phyloP scores from a whole-genome alignment of 805 yeast genomes.

The Lipomyces mesembrius region DNA sequence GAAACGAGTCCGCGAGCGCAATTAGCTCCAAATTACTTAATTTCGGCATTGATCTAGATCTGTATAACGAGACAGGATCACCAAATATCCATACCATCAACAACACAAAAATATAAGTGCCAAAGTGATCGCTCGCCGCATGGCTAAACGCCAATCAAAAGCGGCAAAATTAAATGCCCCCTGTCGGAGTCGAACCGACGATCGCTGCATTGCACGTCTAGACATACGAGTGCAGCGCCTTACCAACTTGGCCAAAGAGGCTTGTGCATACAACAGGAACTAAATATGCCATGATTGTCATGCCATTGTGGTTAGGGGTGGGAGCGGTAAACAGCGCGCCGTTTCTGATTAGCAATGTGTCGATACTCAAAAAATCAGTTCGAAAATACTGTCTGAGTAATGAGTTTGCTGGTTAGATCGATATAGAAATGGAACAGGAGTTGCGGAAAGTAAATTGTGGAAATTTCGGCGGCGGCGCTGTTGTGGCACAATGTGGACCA shows the following conservation, averaged over 20 bases:
- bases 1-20: slow-evolving; percentile 29
- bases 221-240: slow-evolving; percentile 38
- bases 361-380: too few species aligned
- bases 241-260: slow-evolving; percentile 40
- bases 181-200: slow-evolving; percentile 40
- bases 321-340: too few species aligned
- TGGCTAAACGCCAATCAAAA: background rate
- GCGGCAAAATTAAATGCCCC: slow-evolving; percentile 25
- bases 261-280: background rate
- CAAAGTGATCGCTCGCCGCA: background rate
- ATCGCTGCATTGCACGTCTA: slow-evolving; percentile 30
- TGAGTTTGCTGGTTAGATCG: too few species aligned
- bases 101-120: background rate
- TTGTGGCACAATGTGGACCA: too few species aligned
- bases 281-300: too few species aligned
- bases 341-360: too few species aligned
- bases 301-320: too few species aligned
- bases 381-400: too few species aligned
- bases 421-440: too few species aligned
- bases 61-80: background rate
- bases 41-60: slow-evolving; percentile 6
- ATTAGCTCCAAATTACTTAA: slow-evolving; percentile 28
- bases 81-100: too few species aligned
- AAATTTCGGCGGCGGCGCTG: too few species aligned
- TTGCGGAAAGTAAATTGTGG: too few species aligned